Conservation (phyloP, 768 basidiomycete genomes). For the Suillus lakei region DNA sequence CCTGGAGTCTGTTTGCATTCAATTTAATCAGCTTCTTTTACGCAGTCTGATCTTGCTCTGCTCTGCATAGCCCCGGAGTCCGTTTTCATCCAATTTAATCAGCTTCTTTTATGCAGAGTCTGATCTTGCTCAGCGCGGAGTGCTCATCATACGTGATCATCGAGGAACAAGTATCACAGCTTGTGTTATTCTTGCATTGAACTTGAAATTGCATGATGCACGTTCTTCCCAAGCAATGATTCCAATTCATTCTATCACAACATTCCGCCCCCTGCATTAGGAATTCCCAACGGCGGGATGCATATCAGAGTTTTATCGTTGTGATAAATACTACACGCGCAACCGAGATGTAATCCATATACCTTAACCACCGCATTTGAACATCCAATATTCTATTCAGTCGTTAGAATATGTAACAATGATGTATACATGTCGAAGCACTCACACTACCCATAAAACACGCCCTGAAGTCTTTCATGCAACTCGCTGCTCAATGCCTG, state of each 20-base stretch:
- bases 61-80: no score
- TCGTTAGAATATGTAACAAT: not conserved
- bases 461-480: conserved; percentile 4
- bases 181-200: no score
- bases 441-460: conserved; percentile 3
- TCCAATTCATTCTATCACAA: not conserved
- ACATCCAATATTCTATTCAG: not conserved
- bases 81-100: no score
- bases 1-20: no score
- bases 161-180: not conserved
- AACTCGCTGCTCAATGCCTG: conserved; percentile 10
- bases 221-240: not conserved
- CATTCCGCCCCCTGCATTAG: not conserved
- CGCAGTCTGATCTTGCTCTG: no score
- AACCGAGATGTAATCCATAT: not conserved
- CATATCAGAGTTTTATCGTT: no score
- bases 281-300: not conserved
- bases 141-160: not conserved
- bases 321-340: not conserved
- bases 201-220: not conserved
- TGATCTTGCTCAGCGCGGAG: not conserved
- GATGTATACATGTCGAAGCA: not conserved
- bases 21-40: no score
- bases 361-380: not conserved
- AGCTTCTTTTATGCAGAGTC: no score